These are phyloP conservation scores for Brassica carinata DNA, from an alignment of 345 rosid genomes.

Conservation along the genomic window DNA sequence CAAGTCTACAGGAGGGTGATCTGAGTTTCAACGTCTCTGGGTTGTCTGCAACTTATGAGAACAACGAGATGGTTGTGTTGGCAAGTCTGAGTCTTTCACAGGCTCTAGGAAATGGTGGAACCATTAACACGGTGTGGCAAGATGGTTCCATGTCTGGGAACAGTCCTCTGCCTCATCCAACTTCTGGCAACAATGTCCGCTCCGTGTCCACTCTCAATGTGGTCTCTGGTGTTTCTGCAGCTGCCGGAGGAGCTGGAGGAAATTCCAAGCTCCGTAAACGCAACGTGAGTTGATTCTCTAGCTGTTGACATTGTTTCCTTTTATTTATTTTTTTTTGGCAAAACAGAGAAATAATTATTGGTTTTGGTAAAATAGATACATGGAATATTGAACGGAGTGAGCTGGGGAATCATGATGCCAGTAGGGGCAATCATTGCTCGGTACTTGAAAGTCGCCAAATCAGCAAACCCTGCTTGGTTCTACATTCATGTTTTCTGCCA, in stretches of 20 bases:
- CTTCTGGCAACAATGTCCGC: constrained; percentile 57
- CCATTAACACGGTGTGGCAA: constrained; percentile 84
- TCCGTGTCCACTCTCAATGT: constrained; percentile 67
- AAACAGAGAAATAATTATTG: constrained; percentile 22
- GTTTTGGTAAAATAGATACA: constrained; percentile 56
- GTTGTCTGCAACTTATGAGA: constrained; percentile 53
- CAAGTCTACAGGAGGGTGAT: constrained; percentile 52
- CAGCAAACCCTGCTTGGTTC: constrained; percentile 88
- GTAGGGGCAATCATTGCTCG: constrained; percentile 73
- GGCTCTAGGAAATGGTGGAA: constrained; percentile 35
- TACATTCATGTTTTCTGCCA: constrained; percentile 84
- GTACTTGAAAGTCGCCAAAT: constrained; percentile 72
- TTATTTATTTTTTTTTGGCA: constrained; percentile 20
- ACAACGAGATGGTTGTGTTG: constrained; percentile 67
- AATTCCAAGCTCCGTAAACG: constrained; percentile 50
- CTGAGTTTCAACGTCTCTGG: constrained; percentile 71
- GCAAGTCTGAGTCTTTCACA: constrained; percentile 57
- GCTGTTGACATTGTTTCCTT: constrained; percentile 48
- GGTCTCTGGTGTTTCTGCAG: constrained; percentile 54
- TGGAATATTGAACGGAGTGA: constrained; percentile 74
- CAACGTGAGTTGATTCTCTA: constrained; percentile 54
- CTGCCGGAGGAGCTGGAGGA: constrained; percentile 43
- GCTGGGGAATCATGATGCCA: constrained; percentile 95
- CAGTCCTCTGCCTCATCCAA: constrained; percentile 47
- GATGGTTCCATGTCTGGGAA: constrained; percentile 62